Percentiles rank a stretch among this genome's conserved stretches.
Evolutionary conservation across 352 stramenopile genomes (phyloP).

Genomic region (Globisporangium takayamanum): DNA sequence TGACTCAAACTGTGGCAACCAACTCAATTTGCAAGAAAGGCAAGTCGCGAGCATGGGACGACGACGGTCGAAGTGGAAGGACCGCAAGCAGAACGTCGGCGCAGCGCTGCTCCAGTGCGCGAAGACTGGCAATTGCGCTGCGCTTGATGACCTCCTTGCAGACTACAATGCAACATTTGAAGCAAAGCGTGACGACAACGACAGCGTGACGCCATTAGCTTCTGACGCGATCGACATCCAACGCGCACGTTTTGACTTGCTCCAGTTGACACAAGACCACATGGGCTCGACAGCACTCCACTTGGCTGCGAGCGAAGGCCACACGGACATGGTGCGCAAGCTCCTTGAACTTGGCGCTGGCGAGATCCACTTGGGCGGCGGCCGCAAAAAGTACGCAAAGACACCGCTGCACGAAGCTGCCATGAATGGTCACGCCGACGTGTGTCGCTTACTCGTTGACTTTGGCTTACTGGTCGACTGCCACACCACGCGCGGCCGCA

Average conservation of each 20-base stretch:
- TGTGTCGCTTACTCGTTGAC: conserved; percentile 43
- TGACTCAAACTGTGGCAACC: too few relatives aligned
- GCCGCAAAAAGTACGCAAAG: conserved; percentile 55
- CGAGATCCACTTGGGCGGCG: conserved; percentile 53
- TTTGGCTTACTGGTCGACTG: conserved; percentile 64
- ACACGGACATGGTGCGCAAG: conserved; percentile 32
- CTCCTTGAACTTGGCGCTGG: conserved; percentile 44
- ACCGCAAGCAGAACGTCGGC: conserved; percentile 25
- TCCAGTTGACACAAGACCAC: conserved; percentile 66
- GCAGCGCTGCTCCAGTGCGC: conserved; percentile 41
- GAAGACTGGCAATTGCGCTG: conserved; percentile 33
- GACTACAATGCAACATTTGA: conserved; percentile 5
- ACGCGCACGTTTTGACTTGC: conserved; percentile 25
- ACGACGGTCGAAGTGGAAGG: conserved; percentile 68
- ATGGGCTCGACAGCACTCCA: conserved; percentile 59
- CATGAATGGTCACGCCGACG: conserved; percentile 48
- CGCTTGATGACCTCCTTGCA: conserved; percentile 25
- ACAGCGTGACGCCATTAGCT: neutral
- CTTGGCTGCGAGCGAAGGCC: conserved; percentile 52
- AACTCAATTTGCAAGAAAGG: too few relatives aligned
- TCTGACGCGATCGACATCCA: neutral
- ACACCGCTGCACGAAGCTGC: conserved; percentile 73
- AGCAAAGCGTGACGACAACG: neutral
- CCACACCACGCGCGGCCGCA: conserved; percentile 70
- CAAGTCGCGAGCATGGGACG: conserved; percentile 34